phyloP scores from a whole-genome alignment of 495 filamentous ascomycete species.

The Xylaria castorea region DNA sequence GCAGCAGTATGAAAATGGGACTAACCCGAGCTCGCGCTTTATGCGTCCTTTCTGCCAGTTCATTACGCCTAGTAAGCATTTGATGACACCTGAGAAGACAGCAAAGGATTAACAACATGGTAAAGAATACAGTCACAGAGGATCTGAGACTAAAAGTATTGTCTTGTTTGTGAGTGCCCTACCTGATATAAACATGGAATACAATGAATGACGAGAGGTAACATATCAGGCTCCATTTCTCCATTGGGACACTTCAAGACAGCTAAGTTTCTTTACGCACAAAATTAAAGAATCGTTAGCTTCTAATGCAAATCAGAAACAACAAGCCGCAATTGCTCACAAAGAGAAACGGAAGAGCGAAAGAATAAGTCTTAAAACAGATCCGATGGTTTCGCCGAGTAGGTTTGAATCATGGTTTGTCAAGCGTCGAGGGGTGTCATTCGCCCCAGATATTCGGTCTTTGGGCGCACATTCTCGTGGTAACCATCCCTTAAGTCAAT shows the following conservation, averaged over 20 bases:
- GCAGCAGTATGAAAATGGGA: conserved; percentile 37
- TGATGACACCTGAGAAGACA: neutral
- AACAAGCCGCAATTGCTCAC: neutral
- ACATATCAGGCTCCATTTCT: conserved; percentile 41
- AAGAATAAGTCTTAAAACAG: neutral
- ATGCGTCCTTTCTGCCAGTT: conserved; percentile 42
- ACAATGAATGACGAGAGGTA: neutral
- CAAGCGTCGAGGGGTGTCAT: neutral
- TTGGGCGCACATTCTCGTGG: too few relatives aligned
- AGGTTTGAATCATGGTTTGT: neutral
- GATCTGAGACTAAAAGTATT: conserved; percentile 28
- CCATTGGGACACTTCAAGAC: conserved; percentile 44
- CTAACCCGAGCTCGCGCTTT: conserved; percentile 36
- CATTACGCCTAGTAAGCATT: conserved; percentile 14
- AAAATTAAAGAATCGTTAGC: conserved; percentile 29
- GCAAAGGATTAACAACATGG: neutral
- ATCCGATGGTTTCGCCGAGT: neutral
- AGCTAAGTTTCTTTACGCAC: conserved; percentile 30
- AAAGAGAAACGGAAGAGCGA: conserved; percentile 3
- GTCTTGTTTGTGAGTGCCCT: conserved; percentile 36
- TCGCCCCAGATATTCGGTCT: neutral
- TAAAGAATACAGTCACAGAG: neutral
- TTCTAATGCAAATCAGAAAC: neutral
- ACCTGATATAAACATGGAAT: neutral
- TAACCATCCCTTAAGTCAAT: conserved; percentile 24